Conservation (phyloP, 108 stramenopile species). For the Cyclotella distinguenda region DNA sequence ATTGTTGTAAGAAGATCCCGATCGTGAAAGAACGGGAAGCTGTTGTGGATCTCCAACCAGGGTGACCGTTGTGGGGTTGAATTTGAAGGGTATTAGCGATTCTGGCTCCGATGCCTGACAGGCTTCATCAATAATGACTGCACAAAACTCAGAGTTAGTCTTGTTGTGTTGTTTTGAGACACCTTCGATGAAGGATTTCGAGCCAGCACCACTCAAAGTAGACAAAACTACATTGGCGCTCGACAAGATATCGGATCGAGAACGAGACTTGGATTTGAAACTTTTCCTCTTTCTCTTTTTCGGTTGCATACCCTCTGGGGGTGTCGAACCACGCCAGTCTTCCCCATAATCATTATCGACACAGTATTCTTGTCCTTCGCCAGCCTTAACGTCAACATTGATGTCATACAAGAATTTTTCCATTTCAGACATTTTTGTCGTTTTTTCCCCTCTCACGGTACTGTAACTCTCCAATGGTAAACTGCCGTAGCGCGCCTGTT, state of each 20-base stretch:
- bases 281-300: slow-evolving; percentile 31
- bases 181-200: slow-evolving; percentile 54
- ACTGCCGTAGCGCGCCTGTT: slow-evolving; percentile 35
- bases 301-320: slow-evolving; percentile 12
- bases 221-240: slow-evolving; percentile 48
- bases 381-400: slow-evolving; percentile 41
- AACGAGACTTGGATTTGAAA: slow-evolving; percentile 11
- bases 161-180: slow-evolving; percentile 41
- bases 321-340: slow-evolving; percentile 21
- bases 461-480: slow-evolving; percentile 43
- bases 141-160: slow-evolving; percentile 64
- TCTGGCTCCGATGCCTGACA: slow-evolving; percentile 84
- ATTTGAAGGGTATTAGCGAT: slow-evolving; percentile 78
- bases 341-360: slow-evolving; percentile 20
- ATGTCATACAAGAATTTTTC: slow-evolving; percentile 45
- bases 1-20: slow-evolving; percentile 36
- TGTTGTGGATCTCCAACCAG: slow-evolving; percentile 76
- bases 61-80: slow-evolving; percentile 47
- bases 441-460: slow-evolving; percentile 19
- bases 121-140: slow-evolving; percentile 90
- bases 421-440: slow-evolving; percentile 34
- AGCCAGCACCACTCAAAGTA: slow-evolving; percentile 55
- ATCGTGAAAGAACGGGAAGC: slow-evolving; percentile 79
- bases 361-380: slow-evolving; percentile 19
- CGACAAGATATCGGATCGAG: slow-evolving; percentile 40